Evolutionary conservation across 2,329 filamentous ascomycete species (phyloP).

Genomic region (Phyllosticta ampelicida): DNA sequence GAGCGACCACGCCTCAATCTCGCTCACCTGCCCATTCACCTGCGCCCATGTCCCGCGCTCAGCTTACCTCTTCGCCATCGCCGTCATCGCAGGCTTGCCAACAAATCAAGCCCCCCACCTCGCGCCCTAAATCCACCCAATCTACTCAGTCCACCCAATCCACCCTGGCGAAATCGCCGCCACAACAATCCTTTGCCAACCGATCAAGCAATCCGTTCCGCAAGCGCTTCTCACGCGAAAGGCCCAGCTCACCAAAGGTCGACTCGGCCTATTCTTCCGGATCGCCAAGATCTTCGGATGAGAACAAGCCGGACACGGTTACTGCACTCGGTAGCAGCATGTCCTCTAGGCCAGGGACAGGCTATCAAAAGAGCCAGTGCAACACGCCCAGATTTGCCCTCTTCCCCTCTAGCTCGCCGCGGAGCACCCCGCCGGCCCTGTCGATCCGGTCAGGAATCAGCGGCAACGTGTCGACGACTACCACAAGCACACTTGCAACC

Average conservation of each 20-base stretch:
- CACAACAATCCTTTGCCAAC: background rate
- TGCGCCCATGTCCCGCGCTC: background rate
- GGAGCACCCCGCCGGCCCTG: background rate
- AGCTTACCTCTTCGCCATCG: background rate
- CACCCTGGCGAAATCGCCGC: background rate
- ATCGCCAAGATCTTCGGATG: constrained; percentile 15
- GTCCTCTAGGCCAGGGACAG: background rate
- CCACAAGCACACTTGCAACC: constrained; percentile 4
- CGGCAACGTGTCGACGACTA: constrained; percentile 1
- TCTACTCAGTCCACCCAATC: background rate
- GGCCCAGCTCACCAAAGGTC: constrained; percentile 8
- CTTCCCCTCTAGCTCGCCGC: constrained; percentile 4
- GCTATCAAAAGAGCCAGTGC: background rate
- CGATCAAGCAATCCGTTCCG: constrained; percentile 1
- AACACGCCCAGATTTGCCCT: constrained; percentile 4
- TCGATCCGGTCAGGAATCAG: constrained; percentile 9
- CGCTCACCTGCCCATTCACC: constrained; percentile 6
- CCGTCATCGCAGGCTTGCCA: background rate
- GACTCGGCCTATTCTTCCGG: constrained; percentile 30
- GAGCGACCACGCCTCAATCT: constrained; percentile 7
- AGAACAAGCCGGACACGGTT: background rate
- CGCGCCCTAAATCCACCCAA: background rate
- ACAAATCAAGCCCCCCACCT: background rate
- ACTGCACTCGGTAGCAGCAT: background rate
- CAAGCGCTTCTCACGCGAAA: constrained; percentile 7